Conservation (phyloP, 2,329 filamentous ascomycete genomes). For the Fusarium sororula region DNA sequence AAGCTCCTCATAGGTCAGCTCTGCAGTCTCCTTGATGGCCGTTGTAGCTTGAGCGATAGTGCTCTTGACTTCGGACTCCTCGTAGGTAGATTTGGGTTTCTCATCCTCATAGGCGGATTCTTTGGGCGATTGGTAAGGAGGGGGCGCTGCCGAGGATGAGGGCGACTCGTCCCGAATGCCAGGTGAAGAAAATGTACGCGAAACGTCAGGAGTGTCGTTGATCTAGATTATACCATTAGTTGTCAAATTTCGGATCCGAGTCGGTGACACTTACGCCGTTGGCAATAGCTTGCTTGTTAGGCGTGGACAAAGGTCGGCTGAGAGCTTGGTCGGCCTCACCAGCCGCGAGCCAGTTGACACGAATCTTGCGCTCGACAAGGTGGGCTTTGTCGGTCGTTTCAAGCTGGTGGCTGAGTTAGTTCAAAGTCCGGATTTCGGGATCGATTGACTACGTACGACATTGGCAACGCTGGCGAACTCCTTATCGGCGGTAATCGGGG, state of each 20-base stretch:
- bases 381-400: slow-evolving; percentile 78
- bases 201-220: slow-evolving; percentile 55
- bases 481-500: slow-evolving; percentile 82
- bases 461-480: slow-evolving; percentile 82
- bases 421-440: background rate
- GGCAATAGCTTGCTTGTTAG: slow-evolving; percentile 50
- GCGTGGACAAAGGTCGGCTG: slow-evolving; percentile 48
- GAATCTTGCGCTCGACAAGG: slow-evolving; percentile 94
- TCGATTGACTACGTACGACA: slow-evolving; percentile 69
- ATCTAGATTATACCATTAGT: slow-evolving; percentile 40
- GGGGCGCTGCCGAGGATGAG: slow-evolving; percentile 46
- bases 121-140: slow-evolving; percentile 48
- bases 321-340: slow-evolving; percentile 49
- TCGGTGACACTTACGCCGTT: slow-evolving; percentile 53
- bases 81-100: slow-evolving; percentile 32
- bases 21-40: slow-evolving; percentile 56
- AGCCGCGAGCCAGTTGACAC: slow-evolving; percentile 82
- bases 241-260: background rate
- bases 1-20: slow-evolving; percentile 65
- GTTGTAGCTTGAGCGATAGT: slow-evolving; percentile 54
- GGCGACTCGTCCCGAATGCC: slow-evolving; percentile 46
- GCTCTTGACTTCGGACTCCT: slow-evolving; percentile 44
- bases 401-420: slow-evolving; percentile 65
- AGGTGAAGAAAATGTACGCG: slow-evolving; percentile 58
- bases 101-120: slow-evolving; percentile 45